These are phyloP conservation scores for Lunasporangiospora selenospora DNA, from an alignment of 192 early-diverging fungal genomes.

Conservation along the genomic window DNA sequence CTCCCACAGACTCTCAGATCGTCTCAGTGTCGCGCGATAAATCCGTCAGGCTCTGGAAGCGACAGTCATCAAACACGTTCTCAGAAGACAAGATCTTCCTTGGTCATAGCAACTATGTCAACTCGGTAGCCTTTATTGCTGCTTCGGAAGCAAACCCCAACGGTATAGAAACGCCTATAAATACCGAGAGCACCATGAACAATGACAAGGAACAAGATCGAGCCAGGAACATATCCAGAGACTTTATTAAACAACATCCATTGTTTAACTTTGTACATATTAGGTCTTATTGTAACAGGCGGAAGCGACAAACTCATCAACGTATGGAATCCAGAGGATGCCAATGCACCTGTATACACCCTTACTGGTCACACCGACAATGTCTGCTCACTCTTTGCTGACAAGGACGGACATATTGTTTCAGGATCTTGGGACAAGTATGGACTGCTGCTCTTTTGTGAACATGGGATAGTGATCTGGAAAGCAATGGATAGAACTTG, in stretches of 20 bases:
- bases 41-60: constrained; percentile 75
- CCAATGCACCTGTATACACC: constrained; percentile 64
- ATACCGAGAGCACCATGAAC: too few relatives aligned
- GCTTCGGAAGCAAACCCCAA: constrained; percentile 63
- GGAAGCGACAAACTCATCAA: constrained; percentile 86
- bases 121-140: constrained; percentile 68
- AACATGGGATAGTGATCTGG: too few relatives aligned
- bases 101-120: constrained; percentile 84
- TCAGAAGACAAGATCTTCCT: constrained; percentile 55
- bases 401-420: constrained; percentile 71
- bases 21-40: constrained; percentile 80
- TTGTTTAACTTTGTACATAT: neutral
- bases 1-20: constrained; percentile 62
- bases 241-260: neutral
- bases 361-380: constrained; percentile 88
- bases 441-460: constrained; percentile 1
- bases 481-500: neutral
- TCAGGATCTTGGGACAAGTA: constrained; percentile 99
- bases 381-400: constrained; percentile 79
- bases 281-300: constrained; percentile 85
- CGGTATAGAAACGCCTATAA: constrained; percentile 53
- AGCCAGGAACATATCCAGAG: neutral
- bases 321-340: constrained; percentile 73
- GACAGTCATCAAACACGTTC: constrained; percentile 59
- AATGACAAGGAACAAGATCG: too few relatives aligned